phyloP scores from a whole-genome alignment of 83 land plant species.

The Picea abies region DNA sequence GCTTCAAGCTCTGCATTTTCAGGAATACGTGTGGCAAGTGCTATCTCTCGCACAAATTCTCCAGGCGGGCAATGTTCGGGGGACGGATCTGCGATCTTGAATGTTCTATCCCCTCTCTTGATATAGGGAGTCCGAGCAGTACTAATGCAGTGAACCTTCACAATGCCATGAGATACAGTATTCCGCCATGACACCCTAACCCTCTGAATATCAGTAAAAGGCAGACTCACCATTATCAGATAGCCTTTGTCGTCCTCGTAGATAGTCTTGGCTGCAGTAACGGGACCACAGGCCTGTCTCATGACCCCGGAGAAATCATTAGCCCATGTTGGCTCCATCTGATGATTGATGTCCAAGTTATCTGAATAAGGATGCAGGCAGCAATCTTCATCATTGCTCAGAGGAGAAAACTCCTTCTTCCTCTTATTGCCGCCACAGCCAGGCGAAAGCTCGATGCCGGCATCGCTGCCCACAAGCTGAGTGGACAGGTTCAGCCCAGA shows the following conservation, averaged over 20 bases:
- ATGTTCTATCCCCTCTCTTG: conserved; percentile 64
- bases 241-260: conserved; percentile 80
- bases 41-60: conserved; percentile 77
- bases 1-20: conserved; percentile 84
- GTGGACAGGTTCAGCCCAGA: conserved; percentile 52
- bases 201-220: conserved; percentile 66
- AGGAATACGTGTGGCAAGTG: conserved; percentile 68
- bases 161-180: conserved; percentile 65
- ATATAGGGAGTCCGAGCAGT: conserved; percentile 57
- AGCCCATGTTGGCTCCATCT: conserved; percentile 48
- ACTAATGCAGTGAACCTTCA: conserved; percentile 65
- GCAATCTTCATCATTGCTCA: conserved; percentile 45
- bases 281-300: conserved; percentile 64
- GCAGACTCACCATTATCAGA: conserved; percentile 70
- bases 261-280: conserved; percentile 72
- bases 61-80: conserved; percentile 84
- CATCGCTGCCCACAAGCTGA: conserved; percentile 29
- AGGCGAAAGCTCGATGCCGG: conserved; percentile 36
- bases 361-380: conserved; percentile 24
- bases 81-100: conserved; percentile 61
- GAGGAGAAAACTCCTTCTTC: conserved; percentile 35
- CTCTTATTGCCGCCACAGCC: conserved; percentile 22
- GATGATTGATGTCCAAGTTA: conserved; percentile 36
- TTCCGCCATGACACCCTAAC: conserved; percentile 79
- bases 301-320: conserved; percentile 66